These are phyloP conservation scores for Diaporthe citriasiana DNA, from an alignment of 2,329 filamentous ascomycete species.

Conservation along the genomic window DNA sequence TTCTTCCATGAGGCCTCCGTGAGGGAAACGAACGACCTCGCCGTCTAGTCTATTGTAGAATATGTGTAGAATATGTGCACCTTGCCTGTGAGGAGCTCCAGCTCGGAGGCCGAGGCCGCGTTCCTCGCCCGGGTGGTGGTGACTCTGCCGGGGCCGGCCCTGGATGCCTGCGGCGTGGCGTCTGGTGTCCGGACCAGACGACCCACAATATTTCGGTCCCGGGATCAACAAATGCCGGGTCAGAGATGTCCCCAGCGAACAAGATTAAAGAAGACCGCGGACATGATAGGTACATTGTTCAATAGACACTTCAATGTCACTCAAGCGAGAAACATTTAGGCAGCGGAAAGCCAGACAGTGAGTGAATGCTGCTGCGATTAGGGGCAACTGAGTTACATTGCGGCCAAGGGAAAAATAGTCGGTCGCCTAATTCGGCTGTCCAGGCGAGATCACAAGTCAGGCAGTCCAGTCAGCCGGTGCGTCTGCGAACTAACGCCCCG, in stretches of 20 bases:
- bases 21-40: not conserved
- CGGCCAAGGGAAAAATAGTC: not conserved
- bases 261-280: not conserved
- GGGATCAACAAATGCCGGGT: constrained; percentile 13
- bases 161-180: not conserved
- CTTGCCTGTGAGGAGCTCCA: not conserved
- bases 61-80: not conserved
- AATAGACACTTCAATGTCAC: not conserved
- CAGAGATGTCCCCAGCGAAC: not conserved
- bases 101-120: constrained; percentile 14
- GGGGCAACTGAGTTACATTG: constrained; percentile 8
- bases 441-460: constrained; percentile 25
- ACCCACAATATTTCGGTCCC: constrained; percentile 23
- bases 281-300: not conserved
- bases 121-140: not conserved
- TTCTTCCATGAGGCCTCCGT: not conserved
- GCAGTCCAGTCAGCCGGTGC: not conserved
- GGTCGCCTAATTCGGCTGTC: constrained; percentile 15
- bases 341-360: not conserved
- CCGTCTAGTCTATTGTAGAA: not conserved
- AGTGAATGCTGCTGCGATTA: not conserved
- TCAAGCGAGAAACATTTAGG: not conserved
- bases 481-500: not conserved
- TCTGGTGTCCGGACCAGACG: not conserved
- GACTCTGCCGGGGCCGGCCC: constrained; percentile 6